These are phyloP conservation scores for Bipolaris cookei DNA, from an alignment of 2,329 filamentous ascomycete genomes.

Conservation along the genomic window DNA sequence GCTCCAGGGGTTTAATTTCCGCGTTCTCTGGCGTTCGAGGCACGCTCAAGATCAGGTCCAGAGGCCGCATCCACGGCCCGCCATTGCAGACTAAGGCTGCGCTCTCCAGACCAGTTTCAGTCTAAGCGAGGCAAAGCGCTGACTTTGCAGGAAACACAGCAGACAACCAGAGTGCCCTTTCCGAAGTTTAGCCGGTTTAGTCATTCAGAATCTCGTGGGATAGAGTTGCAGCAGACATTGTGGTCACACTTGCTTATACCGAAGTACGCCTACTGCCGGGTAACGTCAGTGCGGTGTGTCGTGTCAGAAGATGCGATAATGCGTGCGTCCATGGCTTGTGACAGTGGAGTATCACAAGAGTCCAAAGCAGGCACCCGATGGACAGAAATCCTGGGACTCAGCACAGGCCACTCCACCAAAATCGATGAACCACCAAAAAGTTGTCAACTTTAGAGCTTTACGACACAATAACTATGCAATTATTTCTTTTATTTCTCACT, in stretches of 20 bases:
- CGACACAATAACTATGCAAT: too few relatives aligned
- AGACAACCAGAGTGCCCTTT: background rate
- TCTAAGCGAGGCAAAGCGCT: background rate
- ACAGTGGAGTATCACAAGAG: background rate
- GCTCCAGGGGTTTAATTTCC: background rate
- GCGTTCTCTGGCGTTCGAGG: background rate
- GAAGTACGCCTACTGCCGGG: background rate
- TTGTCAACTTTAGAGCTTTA: too few relatives aligned
- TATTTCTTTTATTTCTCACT: too few relatives aligned
- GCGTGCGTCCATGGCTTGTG: background rate
- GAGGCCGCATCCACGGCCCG: constrained; percentile 1
- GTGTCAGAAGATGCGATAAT: background rate
- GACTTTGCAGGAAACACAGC: background rate
- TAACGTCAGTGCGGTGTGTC: background rate
- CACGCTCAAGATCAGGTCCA: background rate
- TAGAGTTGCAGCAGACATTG: background rate
- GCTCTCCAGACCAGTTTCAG: background rate
- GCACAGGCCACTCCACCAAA: too few relatives aligned
- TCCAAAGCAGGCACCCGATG: background rate
- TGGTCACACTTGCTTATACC: background rate
- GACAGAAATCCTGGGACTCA: too few relatives aligned
- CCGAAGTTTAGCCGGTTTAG: background rate
- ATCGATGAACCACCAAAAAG: too few relatives aligned
- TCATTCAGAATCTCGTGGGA: background rate
- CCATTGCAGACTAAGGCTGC: background rate